A percentile compares a stretch with the other conserved stretches of the same genome.
Conservation (phyloP, 148 eudicot species). For the Vaccinium darrowii region DNA sequence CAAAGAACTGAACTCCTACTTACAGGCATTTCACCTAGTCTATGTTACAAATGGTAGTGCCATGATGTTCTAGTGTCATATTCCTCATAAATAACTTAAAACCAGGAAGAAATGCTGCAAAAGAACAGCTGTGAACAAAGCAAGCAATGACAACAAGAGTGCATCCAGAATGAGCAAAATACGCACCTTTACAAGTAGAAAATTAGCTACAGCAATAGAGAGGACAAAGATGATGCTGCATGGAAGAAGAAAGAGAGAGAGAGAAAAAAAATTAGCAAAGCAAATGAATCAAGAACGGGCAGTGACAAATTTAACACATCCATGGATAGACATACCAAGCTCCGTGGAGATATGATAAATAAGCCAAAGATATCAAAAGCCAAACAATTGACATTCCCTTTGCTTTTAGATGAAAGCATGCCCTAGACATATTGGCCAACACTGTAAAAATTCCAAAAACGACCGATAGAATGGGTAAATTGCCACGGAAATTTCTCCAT, state of each 20-base stretch:
- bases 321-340: constrained; percentile 57
- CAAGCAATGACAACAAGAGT: not conserved
- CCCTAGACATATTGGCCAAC: constrained; percentile 52
- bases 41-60: not conserved
- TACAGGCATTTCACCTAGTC: not conserved
- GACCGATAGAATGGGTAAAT: constrained; percentile 62
- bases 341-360: constrained; percentile 79
- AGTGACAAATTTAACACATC: not conserved
- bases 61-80: not conserved
- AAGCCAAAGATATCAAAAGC: constrained; percentile 65
- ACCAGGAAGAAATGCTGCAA: not conserved
- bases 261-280: not conserved
- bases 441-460: constrained; percentile 74
- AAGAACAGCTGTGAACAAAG: constrained; percentile 4
- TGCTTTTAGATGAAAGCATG: constrained; percentile 49
- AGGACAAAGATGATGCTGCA: constrained; percentile 70
- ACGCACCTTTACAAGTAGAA: constrained; percentile 80
- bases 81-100: constrained; percentile 13
- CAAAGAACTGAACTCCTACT: not conserved
- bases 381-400: constrained; percentile 82
- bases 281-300: constrained; percentile 20
- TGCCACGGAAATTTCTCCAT: constrained; percentile 90
- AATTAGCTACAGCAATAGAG: constrained; percentile 67
- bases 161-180: not conserved
- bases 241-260: not conserved